Conservation (phyloP, 1,139 yeast genomes). For the Meyerozyma elateridarum region DNA sequence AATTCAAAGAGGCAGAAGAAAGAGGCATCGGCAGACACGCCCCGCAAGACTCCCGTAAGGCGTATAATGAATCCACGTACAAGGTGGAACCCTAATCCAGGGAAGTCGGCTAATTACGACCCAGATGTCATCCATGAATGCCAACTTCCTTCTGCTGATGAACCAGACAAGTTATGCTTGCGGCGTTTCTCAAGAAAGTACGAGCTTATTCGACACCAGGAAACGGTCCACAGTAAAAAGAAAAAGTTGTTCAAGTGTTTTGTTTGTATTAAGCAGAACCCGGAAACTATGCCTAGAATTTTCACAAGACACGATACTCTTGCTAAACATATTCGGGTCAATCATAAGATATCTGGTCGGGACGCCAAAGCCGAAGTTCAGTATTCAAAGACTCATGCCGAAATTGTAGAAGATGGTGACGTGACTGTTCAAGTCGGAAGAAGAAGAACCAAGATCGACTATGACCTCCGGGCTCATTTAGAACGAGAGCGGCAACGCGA, state of each 20-base stretch:
- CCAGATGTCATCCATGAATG: constrained; percentile 49
- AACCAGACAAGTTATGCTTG: constrained; percentile 56
- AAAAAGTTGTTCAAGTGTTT: constrained; percentile 84
- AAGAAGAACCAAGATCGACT: constrained; percentile 45
- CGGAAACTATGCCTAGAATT: constrained; percentile 54
- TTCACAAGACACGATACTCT: constrained; percentile 93
- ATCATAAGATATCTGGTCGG: constrained; percentile 69
- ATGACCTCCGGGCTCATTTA: constrained; percentile 46
- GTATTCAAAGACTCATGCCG: constrained; percentile 44
- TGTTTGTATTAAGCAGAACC: constrained; percentile 67
- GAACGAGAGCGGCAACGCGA: constrained; percentile 24
- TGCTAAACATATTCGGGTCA: constrained; percentile 86
- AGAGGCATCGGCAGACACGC: not conserved
- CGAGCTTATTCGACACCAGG: constrained; percentile 92
- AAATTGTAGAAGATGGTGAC: constrained; percentile 33
- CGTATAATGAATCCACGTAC: constrained; percentile 6
- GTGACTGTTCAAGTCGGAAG: constrained; percentile 46
- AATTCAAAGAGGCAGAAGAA: constrained; percentile 1
- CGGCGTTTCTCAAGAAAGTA: constrained; percentile 91
- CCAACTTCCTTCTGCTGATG: constrained; percentile 44
- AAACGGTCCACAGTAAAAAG: constrained; percentile 88
- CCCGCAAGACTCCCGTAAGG: constrained; percentile 2
- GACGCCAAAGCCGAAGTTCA: constrained; percentile 58
- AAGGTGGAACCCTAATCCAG: constrained; percentile 17
- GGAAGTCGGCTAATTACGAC: constrained; percentile 45